Conservation (phyloP, 2,329 filamentous ascomycete genomes). For the Penicillium sp. region DNA sequence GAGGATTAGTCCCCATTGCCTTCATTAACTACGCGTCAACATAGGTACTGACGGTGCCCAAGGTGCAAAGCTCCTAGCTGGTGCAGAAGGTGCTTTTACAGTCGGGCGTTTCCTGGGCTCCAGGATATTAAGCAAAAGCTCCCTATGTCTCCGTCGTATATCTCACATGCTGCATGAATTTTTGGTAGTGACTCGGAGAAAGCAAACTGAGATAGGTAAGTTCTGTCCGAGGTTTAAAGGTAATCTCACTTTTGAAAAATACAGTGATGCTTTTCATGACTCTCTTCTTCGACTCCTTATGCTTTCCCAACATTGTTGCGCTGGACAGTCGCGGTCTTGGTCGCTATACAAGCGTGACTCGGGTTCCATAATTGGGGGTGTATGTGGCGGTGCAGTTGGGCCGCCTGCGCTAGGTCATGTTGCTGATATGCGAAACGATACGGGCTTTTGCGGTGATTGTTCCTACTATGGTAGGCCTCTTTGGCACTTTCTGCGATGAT, state of each 20-base stretch:
- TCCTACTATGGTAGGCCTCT: constrained; percentile 51
- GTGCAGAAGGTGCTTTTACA: constrained; percentile 71
- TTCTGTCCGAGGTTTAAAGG: neutral
- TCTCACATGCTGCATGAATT: constrained; percentile 61
- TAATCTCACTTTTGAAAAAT: neutral
- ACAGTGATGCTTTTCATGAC: constrained; percentile 62
- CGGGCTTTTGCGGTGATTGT: constrained; percentile 65
- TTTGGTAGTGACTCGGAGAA: constrained; percentile 52
- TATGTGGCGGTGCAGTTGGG: constrained; percentile 70
- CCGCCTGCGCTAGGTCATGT: constrained; percentile 69
- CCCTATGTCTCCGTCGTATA: constrained; percentile 71
- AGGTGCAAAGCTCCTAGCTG: constrained; percentile 68
- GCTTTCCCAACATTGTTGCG: constrained; percentile 79
- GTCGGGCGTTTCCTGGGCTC: constrained; percentile 69
- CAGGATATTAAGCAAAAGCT: constrained; percentile 64
- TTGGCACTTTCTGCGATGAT: constrained; percentile 27
- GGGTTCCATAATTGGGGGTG: constrained; percentile 69
- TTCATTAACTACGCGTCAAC: constrained; percentile 72
- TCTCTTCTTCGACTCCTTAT: constrained; percentile 77
- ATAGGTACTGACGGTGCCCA: constrained; percentile 55
- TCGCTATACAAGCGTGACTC: constrained; percentile 74
- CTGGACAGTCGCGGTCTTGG: constrained; percentile 74
- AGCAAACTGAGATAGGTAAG: constrained; percentile 48
- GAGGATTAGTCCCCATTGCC: constrained; percentile 44
- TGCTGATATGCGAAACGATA: constrained; percentile 61